Evolutionary conservation across 495 filamentous ascomycete genomes (phyloP), one percentile per base, ranked within the genome.

Genomic region (Glutinoglossum americanum): DNA sequence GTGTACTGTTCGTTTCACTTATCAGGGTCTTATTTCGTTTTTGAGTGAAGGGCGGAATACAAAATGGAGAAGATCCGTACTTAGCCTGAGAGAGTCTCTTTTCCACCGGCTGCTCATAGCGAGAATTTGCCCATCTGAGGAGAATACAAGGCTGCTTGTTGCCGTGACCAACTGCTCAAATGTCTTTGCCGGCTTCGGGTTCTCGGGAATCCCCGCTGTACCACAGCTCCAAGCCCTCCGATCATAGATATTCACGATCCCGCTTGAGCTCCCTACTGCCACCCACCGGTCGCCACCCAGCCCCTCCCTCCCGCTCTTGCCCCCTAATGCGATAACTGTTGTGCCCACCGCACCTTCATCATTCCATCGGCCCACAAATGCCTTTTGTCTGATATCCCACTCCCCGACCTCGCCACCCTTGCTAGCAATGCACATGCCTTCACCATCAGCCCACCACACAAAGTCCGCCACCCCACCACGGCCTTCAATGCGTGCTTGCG

Each of bases 341-440:
- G 80, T 90, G 35, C 85, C 87, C 30, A 94, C 81, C 3, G 83
- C 87, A 27, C 92, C 92, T 62, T 95, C 88, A 64, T 98, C 92
- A 15, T 78, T 72, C 92, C 93, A 98, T 26, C 85, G 74, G 6
- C 80, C 84, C 1, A 93, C 65, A 23, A 90, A 81, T 7, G 78
- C 74, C 41, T 74, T 75, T 28, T 78, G 66, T 21, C 66, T 69
- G 47, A 89, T 71, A 67, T 80, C 81, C 78, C 83, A 97, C 70
- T 98, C 92, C n/a, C 84, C 83, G n/a, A 94, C 77, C 65, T 94
- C 87, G 25, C 93, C 93, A 57, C 83, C 84, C 63, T 86, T 89
- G 56, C 85, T 87, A 1, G 80, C 77, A 35, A 94, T 81, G 0
- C 78, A 80, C 62, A 97, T 68, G 3, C 81, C 81, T 59, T 85